Evolutionary conservation across 805 yeast genomes (phyloP).

Genomic region (Cyberlindnera suaveolens): DNA sequence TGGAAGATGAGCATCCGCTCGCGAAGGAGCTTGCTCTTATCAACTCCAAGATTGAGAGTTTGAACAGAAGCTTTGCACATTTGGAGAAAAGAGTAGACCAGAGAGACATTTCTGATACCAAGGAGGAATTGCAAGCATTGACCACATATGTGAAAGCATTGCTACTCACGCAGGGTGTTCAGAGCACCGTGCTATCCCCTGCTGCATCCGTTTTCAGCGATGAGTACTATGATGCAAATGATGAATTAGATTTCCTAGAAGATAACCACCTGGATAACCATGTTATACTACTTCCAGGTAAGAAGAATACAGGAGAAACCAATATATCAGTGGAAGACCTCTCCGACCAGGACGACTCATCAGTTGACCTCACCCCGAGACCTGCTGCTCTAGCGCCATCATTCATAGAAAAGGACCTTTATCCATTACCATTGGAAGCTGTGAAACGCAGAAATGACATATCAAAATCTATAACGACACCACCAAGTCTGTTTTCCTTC

Average conservation of each 20-base stretch:
- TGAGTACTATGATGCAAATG: slow-evolving; percentile 61
- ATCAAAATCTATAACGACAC: slow-evolving; percentile 51
- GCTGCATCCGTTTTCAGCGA: slow-evolving; percentile 32
- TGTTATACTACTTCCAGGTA: slow-evolving; percentile 18
- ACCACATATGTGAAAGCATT: slow-evolving; percentile 8
- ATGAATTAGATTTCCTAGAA: slow-evolving; percentile 31
- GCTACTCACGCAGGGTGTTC: neutral
- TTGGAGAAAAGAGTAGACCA: neutral
- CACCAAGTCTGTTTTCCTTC: slow-evolving; percentile 77
- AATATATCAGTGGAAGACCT: slow-evolving; percentile 19
- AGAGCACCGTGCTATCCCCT: slow-evolving; percentile 10
- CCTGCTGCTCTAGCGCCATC: neutral
- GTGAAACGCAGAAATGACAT: slow-evolving; percentile 51
- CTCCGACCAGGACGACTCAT: slow-evolving; percentile 20
- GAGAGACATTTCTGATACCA: neutral
- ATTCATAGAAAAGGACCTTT: slow-evolving; percentile 33
- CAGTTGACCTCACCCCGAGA: slow-evolving; percentile 2
- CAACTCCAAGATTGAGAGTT: slow-evolving; percentile 3
- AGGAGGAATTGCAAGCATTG: slow-evolving; percentile 4
- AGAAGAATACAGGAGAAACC: slow-evolving; percentile 1
- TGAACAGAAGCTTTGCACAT: neutral
- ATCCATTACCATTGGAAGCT: slow-evolving; percentile 56
- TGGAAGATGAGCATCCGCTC: neutral
- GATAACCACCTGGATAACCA: slow-evolving; percentile 15
- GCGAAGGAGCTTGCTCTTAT: neutral